Conservation (phyloP, 108 stramenopile species). For the Halocafeteria seosinensis region DNA sequence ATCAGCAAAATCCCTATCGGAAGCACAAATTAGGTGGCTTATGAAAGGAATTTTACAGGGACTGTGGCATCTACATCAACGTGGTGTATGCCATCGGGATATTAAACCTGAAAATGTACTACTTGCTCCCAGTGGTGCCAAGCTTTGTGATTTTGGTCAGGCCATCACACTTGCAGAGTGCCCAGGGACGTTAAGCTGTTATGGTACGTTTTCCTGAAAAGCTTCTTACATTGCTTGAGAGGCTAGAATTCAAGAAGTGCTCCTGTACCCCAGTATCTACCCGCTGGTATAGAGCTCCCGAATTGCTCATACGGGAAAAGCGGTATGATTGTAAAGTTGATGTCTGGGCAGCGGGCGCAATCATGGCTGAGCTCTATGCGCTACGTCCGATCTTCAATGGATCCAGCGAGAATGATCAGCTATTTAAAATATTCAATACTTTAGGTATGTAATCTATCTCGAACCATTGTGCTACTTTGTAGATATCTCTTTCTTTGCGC, state of each 20-base stretch:
- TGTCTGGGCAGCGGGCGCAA: background rate
- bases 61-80: background rate
- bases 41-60: background rate
- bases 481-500: too few species aligned
- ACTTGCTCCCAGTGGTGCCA: background rate
- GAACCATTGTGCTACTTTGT: too few species aligned
- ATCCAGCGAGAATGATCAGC: background rate
- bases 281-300: conserved; percentile 7
- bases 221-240: too few species aligned
- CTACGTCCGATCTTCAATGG: background rate
- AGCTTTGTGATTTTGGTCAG: background rate
- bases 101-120: background rate
- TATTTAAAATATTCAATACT: background rate
- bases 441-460: too few species aligned
- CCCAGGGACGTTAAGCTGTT: too few species aligned
- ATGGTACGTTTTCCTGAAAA: too few species aligned
- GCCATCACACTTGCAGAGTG: background rate
- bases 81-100: background rate
- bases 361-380: conserved; percentile 3
- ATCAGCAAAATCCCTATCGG: background rate
- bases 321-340: background rate
- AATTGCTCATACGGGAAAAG: background rate
- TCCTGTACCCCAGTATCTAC: too few species aligned
- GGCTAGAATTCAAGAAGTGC: too few species aligned
- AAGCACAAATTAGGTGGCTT: background rate